Base-by-base conservation (phyloP, 2,329 filamentous ascomycete genomes). In the Colletotrichum sp. region DNA sequence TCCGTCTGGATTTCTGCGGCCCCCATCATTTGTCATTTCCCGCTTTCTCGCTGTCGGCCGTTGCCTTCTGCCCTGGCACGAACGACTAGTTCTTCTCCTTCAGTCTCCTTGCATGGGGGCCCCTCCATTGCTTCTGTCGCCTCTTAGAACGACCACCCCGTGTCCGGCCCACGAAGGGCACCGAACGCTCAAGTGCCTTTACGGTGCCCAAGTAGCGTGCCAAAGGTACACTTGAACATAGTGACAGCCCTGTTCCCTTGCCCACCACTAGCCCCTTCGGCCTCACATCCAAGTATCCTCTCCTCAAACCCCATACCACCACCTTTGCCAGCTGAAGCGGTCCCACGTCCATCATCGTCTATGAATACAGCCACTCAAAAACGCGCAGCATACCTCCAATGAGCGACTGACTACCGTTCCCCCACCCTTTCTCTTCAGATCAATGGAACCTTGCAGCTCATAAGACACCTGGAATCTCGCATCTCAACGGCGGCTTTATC, bases 381-480 rank as follows among this genome's bases (percentile, higher is more conserved):
- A 59, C 63, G 39, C 73, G 55, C 34, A 71, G 22, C 39, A 65
- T 59, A 28, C 65, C 34, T 39, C 71, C 67, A 66, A 67, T 75
- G 74, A 66, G 66, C 48, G 36, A 70, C 60, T 71, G 74, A 63
- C 66, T 76, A 27, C 39, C 44, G 11, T 66, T 22, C 48, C 73
- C 76, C 76, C 73, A 73, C 76, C 76, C 66, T 60, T 72, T 55
- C 76, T 77, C 73, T 76, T 63, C 57, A 73, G 61, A 76, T 76
- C 69, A 76, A 68, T 70, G 65, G 59, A 76, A 64, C 74, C 76
- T 77, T 77, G 76, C 70, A 77, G 74, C 59, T 71, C 70, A 74
- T 71, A 77, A 76, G 76, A 76, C 71, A 74, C 63, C 63, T 77
- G 76, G 74, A 77, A 77, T 76, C 72, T 76, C 72, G 75, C 75